Percentiles rank a stretch among this genome's conserved stretches.
These are phyloP conservation scores for Rhexocercosporidium sp. DNA, from an alignment of 2,329 filamentous ascomycete species.

Conservation along the genomic window DNA sequence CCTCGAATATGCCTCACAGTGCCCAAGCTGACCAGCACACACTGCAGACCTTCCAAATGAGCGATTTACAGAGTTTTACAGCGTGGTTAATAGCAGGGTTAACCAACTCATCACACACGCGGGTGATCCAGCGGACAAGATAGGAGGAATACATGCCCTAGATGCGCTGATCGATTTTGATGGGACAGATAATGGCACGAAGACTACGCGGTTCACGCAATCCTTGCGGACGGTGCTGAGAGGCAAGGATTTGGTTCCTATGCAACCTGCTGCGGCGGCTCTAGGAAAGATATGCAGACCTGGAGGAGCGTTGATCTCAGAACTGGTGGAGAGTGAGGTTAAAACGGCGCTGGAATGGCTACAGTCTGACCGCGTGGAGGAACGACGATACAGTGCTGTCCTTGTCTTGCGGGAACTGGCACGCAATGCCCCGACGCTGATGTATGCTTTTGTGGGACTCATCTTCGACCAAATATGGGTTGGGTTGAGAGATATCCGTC, in stretches of 20 bases:
- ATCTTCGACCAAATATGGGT: slow-evolving; percentile 98
- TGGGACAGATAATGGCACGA: slow-evolving; percentile 88
- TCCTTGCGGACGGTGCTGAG: slow-evolving; percentile 87
- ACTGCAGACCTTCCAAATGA: slow-evolving; percentile 75
- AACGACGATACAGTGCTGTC: slow-evolving; percentile 90
- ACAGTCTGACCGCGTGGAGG: slow-evolving; percentile 92
- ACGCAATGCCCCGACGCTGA: slow-evolving; percentile 89
- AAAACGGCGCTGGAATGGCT: slow-evolving; percentile 97
- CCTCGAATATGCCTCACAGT: neutral
- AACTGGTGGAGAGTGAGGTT: slow-evolving; percentile 95
- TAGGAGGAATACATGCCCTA: slow-evolving; percentile 90
- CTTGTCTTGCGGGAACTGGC: slow-evolving; percentile 89
- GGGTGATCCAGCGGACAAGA: slow-evolving; percentile 83
- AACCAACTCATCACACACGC: slow-evolving; percentile 81
- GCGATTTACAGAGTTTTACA: slow-evolving; percentile 75
- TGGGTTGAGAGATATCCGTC: slow-evolving; percentile 85
- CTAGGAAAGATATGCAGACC: slow-evolving; percentile 90
- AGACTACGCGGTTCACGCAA: slow-evolving; percentile 92
- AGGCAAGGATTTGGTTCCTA: slow-evolving; percentile 88
- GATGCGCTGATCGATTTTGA: slow-evolving; percentile 96
- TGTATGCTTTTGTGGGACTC: slow-evolving; percentile 94
- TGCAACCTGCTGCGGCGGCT: slow-evolving; percentile 87
- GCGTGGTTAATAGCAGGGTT: slow-evolving; percentile 68
- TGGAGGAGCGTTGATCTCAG: slow-evolving; percentile 90
- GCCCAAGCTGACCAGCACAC: neutral